A percentile compares a stretch with the other conserved stretches of the same genome.
Evolutionary conservation across 495 filamentous ascomycete species (phyloP).

Genomic region (Aspergillus bridgeri): DNA sequence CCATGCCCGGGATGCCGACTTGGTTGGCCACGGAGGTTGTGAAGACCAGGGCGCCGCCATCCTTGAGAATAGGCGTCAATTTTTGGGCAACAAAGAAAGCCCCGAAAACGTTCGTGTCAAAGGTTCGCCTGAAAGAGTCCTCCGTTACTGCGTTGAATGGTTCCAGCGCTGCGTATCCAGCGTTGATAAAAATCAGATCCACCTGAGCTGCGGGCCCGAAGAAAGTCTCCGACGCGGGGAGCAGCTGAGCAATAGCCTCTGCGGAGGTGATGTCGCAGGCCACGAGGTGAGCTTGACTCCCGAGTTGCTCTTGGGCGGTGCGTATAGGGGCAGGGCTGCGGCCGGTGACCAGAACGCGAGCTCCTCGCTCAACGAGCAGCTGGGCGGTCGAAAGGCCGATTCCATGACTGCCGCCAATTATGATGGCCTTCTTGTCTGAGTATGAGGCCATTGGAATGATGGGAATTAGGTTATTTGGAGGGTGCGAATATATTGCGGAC

Average conservation of each 20-base stretch:
- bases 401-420: slow-evolving; percentile 16
- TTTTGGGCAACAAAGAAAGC: slow-evolving; percentile 11
- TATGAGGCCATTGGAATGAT: neutral
- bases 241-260: neutral
- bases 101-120: slow-evolving; percentile 15
- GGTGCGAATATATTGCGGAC: no score
- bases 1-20: slow-evolving; percentile 8
- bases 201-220: slow-evolving; percentile 4
- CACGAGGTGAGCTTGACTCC: slow-evolving; percentile 2
- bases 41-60: slow-evolving; percentile 14
- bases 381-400: slow-evolving; percentile 14
- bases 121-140: slow-evolving; percentile 8
- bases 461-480: no score
- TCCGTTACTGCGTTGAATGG: slow-evolving; percentile 5
- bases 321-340: slow-evolving; percentile 11
- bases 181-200: slow-evolving; percentile 12
- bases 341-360: slow-evolving; percentile 13
- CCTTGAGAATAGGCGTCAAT: slow-evolving; percentile 3
- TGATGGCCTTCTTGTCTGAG: slow-evolving; percentile 7
- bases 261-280: slow-evolving; percentile 10
- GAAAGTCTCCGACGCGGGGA: neutral
- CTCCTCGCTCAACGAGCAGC: slow-evolving; percentile 5
- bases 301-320: slow-evolving; percentile 5
- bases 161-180: slow-evolving; percentile 10
- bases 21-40: slow-evolving; percentile 10